Conservation (phyloP, 2,329 filamentous ascomycete genomes). For the Tolypocladium capitatum region DNA sequence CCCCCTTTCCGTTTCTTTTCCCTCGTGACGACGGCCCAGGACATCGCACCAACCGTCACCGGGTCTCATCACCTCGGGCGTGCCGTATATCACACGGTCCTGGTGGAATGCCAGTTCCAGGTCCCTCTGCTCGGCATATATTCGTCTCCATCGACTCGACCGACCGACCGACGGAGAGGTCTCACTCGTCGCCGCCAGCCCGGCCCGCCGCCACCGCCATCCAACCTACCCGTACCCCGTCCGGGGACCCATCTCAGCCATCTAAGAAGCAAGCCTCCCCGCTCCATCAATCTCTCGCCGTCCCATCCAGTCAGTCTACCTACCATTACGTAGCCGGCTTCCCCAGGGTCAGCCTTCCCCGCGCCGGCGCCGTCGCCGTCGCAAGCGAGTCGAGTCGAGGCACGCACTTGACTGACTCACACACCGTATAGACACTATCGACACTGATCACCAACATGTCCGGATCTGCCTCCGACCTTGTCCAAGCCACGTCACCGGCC, state of each 20-base stretch:
- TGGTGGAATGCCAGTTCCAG: too few relatives aligned
- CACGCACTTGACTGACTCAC: too few relatives aligned
- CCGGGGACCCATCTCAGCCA: not conserved
- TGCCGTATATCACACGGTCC: too few relatives aligned
- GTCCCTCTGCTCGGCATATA: not conserved
- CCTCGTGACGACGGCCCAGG: too few relatives aligned
- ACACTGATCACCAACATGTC: conserved; percentile 4
- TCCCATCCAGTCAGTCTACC: too few relatives aligned
- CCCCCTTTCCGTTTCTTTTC: too few relatives aligned
- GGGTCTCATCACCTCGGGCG: not conserved
- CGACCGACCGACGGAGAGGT: not conserved
- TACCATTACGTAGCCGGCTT: too few relatives aligned
- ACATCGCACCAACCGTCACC: too few relatives aligned
- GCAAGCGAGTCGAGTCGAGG: too few relatives aligned
- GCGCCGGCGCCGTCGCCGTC: too few relatives aligned
- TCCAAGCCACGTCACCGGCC: conserved; percentile 8
- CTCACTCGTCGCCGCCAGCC: not conserved
- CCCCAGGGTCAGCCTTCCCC: too few relatives aligned
- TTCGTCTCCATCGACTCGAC: not conserved
- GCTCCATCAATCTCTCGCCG: not conserved
- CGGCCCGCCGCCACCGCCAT: not conserved
- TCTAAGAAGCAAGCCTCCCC: not conserved
- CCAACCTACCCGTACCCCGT: too few relatives aligned
- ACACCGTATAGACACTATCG: not conserved
- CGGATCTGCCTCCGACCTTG: conserved; percentile 4